These are phyloP conservation scores for Aspergillus arachidicola DNA, from an alignment of 2,329 filamentous ascomycete genomes.

Conservation along the genomic window DNA sequence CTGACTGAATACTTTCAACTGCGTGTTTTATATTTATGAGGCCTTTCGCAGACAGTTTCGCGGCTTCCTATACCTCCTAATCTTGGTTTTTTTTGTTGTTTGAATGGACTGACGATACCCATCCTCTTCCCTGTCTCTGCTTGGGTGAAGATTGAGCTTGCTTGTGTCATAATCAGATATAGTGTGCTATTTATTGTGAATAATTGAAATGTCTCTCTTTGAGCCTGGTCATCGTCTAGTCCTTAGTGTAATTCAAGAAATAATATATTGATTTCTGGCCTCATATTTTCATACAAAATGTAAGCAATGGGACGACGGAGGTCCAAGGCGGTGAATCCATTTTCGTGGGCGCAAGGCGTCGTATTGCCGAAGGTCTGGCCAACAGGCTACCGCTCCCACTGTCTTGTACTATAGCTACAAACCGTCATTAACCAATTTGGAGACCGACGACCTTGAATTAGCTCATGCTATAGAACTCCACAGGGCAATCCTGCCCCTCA, in stretches of 20 bases:
- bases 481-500: conserved; percentile 7
- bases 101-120: conserved; percentile 35
- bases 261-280: neutral
- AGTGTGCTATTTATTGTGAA: neutral
- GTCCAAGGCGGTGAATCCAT: neutral
- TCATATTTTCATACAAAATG: neutral
- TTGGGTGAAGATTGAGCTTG: neutral
- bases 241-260: neutral
- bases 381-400: neutral
- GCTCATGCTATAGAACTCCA: conserved; percentile 13
- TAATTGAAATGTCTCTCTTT: neutral
- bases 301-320: neutral
- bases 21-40: neutral
- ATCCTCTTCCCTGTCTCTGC: conserved; percentile 27
- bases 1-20: neutral
- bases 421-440: neutral
- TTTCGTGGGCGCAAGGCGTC: neutral
- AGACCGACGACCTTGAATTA: neutral
- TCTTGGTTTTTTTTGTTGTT: conserved; percentile 21
- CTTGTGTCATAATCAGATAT: neutral
- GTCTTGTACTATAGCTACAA: neutral
- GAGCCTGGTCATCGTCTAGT: neutral
- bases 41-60: neutral
- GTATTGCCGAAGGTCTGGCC: neutral
- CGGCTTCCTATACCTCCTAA: conserved; percentile 1